phyloP scores from a whole-genome alignment of 192 early-diverging fungal species.

The Gamsiella multidivaricata region DNA sequence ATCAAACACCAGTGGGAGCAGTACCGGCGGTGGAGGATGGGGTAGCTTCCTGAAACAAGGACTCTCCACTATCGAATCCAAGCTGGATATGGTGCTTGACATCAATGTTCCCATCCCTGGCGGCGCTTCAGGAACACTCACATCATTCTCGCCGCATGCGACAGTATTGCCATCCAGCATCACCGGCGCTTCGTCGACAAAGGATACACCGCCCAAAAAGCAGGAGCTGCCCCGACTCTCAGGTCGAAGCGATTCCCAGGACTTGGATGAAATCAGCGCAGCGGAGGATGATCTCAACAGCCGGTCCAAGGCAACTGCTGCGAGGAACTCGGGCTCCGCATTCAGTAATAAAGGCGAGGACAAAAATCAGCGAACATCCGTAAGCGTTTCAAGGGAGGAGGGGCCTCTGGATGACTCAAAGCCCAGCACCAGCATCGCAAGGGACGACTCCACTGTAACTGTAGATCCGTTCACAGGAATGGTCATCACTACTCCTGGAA shows the following conservation, averaged over 20 bases:
- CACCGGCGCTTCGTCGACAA: slow-evolving; percentile 1
- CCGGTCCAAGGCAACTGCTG: background rate
- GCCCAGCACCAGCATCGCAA: background rate
- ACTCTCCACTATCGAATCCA: slow-evolving; percentile 78
- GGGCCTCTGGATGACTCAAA: slow-evolving; percentile 9
- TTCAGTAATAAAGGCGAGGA: background rate
- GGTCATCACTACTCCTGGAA: slow-evolving; percentile 55
- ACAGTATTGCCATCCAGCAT: slow-evolving; percentile 20
- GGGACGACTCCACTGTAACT: slow-evolving; percentile 12
- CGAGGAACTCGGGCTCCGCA: background rate
- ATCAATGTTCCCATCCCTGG: slow-evolving; percentile 58
- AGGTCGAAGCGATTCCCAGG: background rate
- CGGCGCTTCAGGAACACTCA: slow-evolving; percentile 18
- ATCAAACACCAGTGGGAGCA: background rate
- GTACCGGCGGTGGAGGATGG: slow-evolving; percentile 53
- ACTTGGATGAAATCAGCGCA: background rate
- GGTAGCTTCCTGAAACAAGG: slow-evolving; percentile 80
- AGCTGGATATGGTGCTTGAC: slow-evolving; percentile 80
- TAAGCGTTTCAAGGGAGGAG: background rate
- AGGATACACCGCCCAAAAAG: slow-evolving; percentile 1
- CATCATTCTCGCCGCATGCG: slow-evolving; percentile 35
- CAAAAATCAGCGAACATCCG: background rate
- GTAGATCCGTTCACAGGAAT: slow-evolving; percentile 65
- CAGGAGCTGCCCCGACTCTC: background rate
- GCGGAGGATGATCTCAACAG: background rate